Percentiles rank a stretch among this genome's conserved stretches.
Evolutionary conservation across 495 filamentous ascomycete species (phyloP).

Genomic region (Neurospora sp.): DNA sequence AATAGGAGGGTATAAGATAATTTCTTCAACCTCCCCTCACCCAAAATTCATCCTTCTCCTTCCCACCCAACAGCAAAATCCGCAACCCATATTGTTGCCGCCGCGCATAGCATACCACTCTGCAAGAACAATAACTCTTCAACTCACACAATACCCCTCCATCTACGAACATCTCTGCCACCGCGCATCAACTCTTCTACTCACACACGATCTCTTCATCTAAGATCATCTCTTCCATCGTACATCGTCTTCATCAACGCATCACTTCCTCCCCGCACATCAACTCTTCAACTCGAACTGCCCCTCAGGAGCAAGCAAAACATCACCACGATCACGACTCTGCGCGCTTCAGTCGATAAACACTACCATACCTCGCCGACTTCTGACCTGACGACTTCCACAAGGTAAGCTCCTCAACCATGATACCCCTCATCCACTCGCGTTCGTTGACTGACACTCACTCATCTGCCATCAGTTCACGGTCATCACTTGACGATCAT

Average conservation of each 20-base stretch:
- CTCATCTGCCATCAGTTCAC: background rate
- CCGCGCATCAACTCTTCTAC: background rate
- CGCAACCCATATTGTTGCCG: background rate
- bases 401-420: background rate
- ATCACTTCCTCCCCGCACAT: background rate
- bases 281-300: background rate
- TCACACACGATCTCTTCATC: too few relatives aligned
- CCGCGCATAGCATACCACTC: background rate
- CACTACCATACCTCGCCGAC: background rate
- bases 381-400: background rate
- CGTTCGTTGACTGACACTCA: background rate
- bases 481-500: background rate
- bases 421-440: background rate
- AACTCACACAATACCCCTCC: background rate
- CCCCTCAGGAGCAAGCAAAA: background rate
- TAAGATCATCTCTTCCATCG: too few relatives aligned
- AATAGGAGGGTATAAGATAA: background rate
- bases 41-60: background rate
- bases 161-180: background rate
- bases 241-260: background rate
- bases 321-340: background rate
- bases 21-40: background rate
- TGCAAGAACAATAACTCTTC: background rate
- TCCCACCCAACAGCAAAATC: background rate
- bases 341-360: background rate